phyloP scores from a whole-genome alignment of 176 grass and related monocot species.

The Oryza meridionalis region DNA sequence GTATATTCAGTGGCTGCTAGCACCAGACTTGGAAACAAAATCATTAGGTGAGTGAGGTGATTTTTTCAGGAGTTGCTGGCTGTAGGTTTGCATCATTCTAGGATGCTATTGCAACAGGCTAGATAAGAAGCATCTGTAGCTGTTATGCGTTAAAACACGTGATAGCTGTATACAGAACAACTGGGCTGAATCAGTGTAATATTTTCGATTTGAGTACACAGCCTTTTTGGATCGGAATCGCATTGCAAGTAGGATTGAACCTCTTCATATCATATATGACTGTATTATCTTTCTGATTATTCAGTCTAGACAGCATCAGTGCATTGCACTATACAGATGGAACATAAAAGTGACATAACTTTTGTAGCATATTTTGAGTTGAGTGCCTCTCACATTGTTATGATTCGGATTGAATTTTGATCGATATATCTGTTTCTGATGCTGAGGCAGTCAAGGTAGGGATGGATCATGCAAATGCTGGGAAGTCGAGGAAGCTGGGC shows the following conservation, averaged over 20 bases:
- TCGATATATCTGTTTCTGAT: slow-evolving; percentile 15
- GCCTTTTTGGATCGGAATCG: not conserved
- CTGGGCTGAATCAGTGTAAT: not conserved
- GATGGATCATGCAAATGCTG: slow-evolving; percentile 95
- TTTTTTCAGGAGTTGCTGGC: not conserved
- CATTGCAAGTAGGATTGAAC: not conserved
- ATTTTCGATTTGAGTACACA: not conserved
- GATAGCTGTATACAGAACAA: not conserved
- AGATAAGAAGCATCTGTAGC: not conserved
- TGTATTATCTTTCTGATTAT: not conserved
- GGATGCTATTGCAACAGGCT: slow-evolving; percentile 1
- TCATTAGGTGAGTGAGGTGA: slow-evolving; percentile 58
- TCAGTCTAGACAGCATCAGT: not conserved
- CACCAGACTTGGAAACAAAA: slow-evolving; percentile 49
- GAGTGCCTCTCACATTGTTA: not conserved
- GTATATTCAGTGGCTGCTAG: slow-evolving; percentile 69
- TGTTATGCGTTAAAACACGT: not conserved
- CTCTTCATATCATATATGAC: not conserved
- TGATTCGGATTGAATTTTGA: slow-evolving; percentile 26
- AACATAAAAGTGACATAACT: not conserved
- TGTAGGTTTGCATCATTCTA: not conserved
- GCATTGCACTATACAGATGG: not conserved
- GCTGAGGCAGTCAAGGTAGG: slow-evolving; percentile 75
- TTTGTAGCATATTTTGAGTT: not conserved
- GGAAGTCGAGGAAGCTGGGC: slow-evolving; percentile 78